Percentiles rank a stretch among this genome's conserved stretches.
Evolutionary conservation across 306 rosid genomes (phyloP).

Genomic region (Quercus glauca): DNA sequence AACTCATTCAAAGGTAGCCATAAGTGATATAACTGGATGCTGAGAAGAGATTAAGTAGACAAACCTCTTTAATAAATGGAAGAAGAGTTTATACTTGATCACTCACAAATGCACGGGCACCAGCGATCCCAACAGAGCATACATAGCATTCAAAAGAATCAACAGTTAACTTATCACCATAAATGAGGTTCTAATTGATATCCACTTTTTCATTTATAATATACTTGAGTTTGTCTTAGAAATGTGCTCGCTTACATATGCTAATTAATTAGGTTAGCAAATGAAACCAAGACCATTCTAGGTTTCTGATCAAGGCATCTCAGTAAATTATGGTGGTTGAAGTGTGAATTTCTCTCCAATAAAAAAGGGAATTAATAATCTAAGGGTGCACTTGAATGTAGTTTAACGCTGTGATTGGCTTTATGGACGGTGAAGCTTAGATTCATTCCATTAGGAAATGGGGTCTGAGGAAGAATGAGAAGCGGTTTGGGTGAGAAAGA

Average conservation of each 20-base stretch:
- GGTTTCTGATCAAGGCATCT: slow-evolving; percentile 8
- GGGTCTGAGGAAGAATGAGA: slow-evolving; percentile 16
- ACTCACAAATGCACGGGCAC: no score
- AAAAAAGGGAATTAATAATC: background rate
- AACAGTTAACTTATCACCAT: no score
- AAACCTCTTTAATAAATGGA: no score
- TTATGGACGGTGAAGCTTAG: background rate
- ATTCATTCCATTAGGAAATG: background rate
- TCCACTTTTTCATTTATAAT: no score
- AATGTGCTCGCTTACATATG: slow-evolving; percentile 67
- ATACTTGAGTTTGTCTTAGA: background rate
- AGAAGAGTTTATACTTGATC: no score
- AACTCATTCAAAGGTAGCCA: no score
- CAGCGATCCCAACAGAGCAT: no score
- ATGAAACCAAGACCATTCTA: background rate
- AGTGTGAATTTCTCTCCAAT: background rate
- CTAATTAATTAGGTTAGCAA: slow-evolving; percentile 24
- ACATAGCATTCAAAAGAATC: no score
- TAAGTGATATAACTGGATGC: no score
- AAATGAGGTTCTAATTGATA: no score
- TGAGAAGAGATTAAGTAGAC: no score
- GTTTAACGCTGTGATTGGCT: background rate
- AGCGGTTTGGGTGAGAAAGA: slow-evolving; percentile 43
- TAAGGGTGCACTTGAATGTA: background rate
- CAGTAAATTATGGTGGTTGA: background rate